A percentile compares a stretch with the other conserved stretches of the same genome.
Conservation (phyloP, 2,329 filamentous ascomycete genomes). For the Pseudocercospora macadamiae region DNA sequence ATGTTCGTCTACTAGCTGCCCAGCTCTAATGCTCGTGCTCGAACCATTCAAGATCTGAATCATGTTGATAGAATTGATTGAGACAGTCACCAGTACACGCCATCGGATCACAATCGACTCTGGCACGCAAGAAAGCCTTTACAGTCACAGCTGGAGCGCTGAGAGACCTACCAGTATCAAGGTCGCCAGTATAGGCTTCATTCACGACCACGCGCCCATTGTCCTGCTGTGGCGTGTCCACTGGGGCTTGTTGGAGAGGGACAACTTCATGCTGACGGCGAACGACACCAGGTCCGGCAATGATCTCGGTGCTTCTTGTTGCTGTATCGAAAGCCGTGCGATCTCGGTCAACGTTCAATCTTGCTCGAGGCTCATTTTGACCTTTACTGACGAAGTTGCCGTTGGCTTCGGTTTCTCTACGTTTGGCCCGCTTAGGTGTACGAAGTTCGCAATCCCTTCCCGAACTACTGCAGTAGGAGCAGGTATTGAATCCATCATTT, state of each 20-base stretch:
- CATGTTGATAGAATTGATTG: too few species aligned
- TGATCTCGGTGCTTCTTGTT: not conserved
- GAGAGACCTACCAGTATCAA: not conserved
- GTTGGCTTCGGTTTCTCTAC: not conserved
- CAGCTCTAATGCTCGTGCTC: too few species aligned
- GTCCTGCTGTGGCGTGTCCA: not conserved
- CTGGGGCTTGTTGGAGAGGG: not conserved
- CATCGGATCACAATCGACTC: too few species aligned
- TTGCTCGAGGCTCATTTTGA: not conserved
- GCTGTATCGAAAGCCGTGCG: not conserved
- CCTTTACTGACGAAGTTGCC: not conserved
- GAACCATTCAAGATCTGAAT: too few species aligned
- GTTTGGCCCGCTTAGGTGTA: constrained; percentile 3
- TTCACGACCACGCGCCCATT: not conserved
- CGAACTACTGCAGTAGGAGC: constrained; percentile 11
- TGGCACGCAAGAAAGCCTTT: not conserved
- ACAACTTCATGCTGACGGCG: not conserved
- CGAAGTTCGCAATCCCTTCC: constrained; percentile 7
- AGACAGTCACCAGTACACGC: too few species aligned
- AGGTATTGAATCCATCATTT: constrained; percentile 3
- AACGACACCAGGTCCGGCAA: not conserved
- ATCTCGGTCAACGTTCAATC: not conserved
- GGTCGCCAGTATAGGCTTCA: not conserved
- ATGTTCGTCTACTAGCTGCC: too few species aligned
- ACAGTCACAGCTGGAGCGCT: not conserved